These are phyloP conservation scores for Rubia yunnanensis DNA, from an alignment of 257 asterid species.

Conservation along the genomic window DNA sequence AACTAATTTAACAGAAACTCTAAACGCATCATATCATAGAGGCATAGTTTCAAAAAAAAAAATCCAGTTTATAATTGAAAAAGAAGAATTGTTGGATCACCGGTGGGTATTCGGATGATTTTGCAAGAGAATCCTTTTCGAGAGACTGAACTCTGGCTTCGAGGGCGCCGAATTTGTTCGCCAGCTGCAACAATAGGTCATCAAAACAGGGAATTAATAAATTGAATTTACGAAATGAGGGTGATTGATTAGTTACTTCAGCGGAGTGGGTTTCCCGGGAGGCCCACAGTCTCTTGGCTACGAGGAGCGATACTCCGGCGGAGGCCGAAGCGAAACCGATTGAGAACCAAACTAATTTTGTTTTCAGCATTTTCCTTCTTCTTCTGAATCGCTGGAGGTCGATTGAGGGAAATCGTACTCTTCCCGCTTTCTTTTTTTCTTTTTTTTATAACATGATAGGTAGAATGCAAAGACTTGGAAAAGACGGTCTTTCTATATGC, in stretches of 20 bases:
- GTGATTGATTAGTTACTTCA: neutral
- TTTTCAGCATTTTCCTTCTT: neutral
- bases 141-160: neutral
- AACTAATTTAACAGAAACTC: too few relatives aligned
- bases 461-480: too few relatives aligned
- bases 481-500: too few relatives aligned
- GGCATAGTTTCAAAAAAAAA: neutral
- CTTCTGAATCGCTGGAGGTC: too few relatives aligned
- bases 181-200: neutral
- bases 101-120: neutral
- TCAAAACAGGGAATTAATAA: neutral
- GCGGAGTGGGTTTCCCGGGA: conserved; percentile 4
- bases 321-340: conserved; percentile 4
- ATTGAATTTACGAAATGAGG: neutral
- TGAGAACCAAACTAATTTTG: conserved; percentile 1
- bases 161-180: neutral
- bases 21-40: too few relatives aligned
- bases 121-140: conserved; percentile 3
- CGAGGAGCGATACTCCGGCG: conserved; percentile 1
- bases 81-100: neutral
- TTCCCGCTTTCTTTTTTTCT: too few relatives aligned
- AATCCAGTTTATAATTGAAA: neutral
- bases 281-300: conserved; percentile 9
- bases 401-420: too few relatives aligned
- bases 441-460: too few relatives aligned